Conservation (phyloP, 768 basidiomycete species). For the Crassisporium funariophilum region DNA sequence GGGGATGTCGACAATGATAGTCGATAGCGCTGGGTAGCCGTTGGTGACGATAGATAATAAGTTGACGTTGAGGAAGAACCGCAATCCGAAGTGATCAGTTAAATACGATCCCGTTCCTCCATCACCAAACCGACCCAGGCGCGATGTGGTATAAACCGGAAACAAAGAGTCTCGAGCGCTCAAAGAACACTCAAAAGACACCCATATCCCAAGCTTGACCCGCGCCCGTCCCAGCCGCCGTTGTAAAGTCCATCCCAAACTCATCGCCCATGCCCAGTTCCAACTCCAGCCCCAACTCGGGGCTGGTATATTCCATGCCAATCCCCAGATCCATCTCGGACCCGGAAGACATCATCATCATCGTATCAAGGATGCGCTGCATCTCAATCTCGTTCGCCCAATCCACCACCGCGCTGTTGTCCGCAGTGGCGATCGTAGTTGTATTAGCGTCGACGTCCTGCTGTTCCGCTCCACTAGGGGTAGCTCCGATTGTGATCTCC, state of each 20-base stretch:
- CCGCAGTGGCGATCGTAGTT: slow-evolving; percentile 23
- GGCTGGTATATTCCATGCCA: slow-evolving; percentile 1
- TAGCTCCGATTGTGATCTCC: slow-evolving; percentile 9
- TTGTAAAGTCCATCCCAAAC: slow-evolving; percentile 5
- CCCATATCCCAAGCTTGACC: slow-evolving; percentile 20
- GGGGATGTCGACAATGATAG: no score
- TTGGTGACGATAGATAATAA: no score
- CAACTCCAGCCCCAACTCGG: neutral
- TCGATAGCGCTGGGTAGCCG: no score
- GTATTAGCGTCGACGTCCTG: slow-evolving; percentile 21
- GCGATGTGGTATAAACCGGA: no score
- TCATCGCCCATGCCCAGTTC: slow-evolving; percentile 11
- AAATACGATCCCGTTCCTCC: neutral
- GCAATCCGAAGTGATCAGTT: no score
- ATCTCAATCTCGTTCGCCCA: slow-evolving; percentile 56
- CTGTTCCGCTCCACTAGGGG: neutral
- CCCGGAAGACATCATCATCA: slow-evolving; percentile 18
- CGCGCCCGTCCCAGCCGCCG: slow-evolving; percentile 19
- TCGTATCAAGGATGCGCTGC: slow-evolving; percentile 56
- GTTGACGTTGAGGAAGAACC: no score
- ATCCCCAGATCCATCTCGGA: slow-evolving; percentile 14
- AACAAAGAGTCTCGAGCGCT: neutral
- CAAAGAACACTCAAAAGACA: slow-evolving; percentile 16
- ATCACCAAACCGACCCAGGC: neutral
- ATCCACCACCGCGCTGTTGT: slow-evolving; percentile 25